Evolutionary conservation across 2,329 filamentous ascomycete genomes (phyloP), one percentile per base, ranked within the genome.

Genomic region (Fusarium mangiferae): DNA sequence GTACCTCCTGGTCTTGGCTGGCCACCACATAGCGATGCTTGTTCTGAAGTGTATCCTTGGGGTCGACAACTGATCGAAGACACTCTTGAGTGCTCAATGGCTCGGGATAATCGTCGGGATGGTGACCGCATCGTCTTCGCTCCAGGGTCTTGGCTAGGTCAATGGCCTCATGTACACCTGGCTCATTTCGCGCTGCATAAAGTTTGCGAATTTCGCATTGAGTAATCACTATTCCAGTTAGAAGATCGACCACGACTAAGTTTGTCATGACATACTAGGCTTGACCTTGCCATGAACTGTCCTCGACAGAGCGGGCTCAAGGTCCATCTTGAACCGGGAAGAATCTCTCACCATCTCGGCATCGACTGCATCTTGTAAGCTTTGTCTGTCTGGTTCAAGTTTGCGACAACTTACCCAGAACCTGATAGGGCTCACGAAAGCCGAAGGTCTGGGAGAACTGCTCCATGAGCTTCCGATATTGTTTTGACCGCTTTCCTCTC

Each of bases 361-460:
- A 80, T 98, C 95, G 70, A 98, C 91, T 90, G 77, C 7, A 18
- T 45, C 26, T 38, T 71, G 73, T 81, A 61, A 81, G 72, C 75
- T 73, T 65, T 49, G 66, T 62, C 11, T 10, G n/a, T 38, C 41
- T 26, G 39, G 42, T 28, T 48, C 51, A 49, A 49, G 59, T 60
- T 63, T 61, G 48, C 30, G 26, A 48, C 24, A 66, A 79, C 85
- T 66, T 85, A 92, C 90, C 87, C 48, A 98, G 86, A 58, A 97
- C 92, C 85, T 98, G 96, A 84, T 98, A 98, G 17, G 96, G 95
- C 84, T 96, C 93, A 77, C 95, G 94, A 83, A 98, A 98, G 69
- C 93, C 92, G 81, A 97, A 98, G 69, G 91, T 91, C 82, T 96
- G 89, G 80, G 92, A 91, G 88, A 95, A 98, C 81, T 96, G 92